Conservation (phyloP, 306 rosid species). For the Cucurbita maxima region DNA sequence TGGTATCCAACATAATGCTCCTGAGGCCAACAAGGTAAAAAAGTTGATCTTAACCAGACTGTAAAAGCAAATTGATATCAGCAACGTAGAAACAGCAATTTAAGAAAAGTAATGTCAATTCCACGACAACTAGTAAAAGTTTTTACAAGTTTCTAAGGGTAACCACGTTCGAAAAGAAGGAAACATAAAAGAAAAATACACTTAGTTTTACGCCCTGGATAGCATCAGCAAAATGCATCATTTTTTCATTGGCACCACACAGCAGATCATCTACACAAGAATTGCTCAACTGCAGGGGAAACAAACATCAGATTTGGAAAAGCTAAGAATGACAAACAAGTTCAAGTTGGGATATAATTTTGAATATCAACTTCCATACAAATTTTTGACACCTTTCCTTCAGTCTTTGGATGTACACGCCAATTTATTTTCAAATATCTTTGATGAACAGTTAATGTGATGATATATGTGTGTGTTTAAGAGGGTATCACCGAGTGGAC, state of each 20-base stretch:
- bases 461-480: neutral
- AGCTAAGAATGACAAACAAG: neutral
- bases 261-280: constrained; percentile 1
- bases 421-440: neutral
- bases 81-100: neutral
- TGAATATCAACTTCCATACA: neutral
- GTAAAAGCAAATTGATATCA: neutral
- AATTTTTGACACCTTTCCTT: neutral
- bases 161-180: neutral
- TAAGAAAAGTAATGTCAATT: neutral
- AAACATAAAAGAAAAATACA: neutral
- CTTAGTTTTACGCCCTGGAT: neutral
- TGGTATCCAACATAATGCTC: neutral
- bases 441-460: neutral
- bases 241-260: neutral
- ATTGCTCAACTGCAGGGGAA: constrained; percentile 4
- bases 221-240: neutral
- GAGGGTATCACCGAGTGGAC: too few species aligned
- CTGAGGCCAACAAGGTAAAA: neutral
- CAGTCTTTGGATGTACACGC: neutral
- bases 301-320: neutral
- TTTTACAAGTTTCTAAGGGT: neutral
- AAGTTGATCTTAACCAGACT: neutral
- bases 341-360: neutral
- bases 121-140: neutral